Conservation (phyloP, 192 early-diverging fungal species). For the Linnemannia exigua region DNA sequence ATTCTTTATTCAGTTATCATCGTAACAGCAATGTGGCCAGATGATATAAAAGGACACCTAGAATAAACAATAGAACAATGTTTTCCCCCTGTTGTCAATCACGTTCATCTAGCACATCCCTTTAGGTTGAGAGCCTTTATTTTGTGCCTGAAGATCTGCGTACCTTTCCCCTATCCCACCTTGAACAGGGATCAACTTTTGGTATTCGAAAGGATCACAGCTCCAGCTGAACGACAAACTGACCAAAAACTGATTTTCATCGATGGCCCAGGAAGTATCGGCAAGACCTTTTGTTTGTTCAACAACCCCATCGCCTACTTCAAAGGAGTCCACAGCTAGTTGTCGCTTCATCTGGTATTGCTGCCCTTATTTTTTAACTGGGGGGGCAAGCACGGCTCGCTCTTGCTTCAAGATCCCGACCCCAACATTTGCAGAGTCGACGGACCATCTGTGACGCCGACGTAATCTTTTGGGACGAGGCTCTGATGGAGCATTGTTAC, state of each 20-base stretch:
- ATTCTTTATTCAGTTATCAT: too few relatives aligned
- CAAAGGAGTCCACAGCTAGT: conserved; percentile 2
- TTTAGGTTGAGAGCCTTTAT: too few relatives aligned
- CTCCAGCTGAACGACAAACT: background rate
- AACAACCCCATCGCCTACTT: conserved; percentile 32
- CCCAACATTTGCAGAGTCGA: background rate
- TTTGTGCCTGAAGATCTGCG: too few relatives aligned
- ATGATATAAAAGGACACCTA: too few relatives aligned
- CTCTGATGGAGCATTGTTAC: conserved; percentile 28
- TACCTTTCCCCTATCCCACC: too few relatives aligned
- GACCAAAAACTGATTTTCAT: conserved; percentile 30
- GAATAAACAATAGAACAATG: too few relatives aligned
- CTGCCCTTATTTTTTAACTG: conserved; percentile 34
- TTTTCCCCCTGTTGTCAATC: too few relatives aligned
- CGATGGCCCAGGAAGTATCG: conserved; percentile 54
- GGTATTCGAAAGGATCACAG: background rate
- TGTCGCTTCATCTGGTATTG: conserved; percentile 49
- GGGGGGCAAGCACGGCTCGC: conserved; percentile 46
- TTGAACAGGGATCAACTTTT: conserved; percentile 3
- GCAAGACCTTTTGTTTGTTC: conserved; percentile 53
- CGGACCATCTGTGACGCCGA: background rate
- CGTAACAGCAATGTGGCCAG: too few relatives aligned
- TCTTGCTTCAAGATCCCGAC: conserved; percentile 52
- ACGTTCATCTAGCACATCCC: too few relatives aligned
- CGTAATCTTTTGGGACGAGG: conserved; percentile 59